These are phyloP conservation scores for Turnera subulata DNA, from an alignment of 345 rosid genomes.

Conservation along the genomic window DNA sequence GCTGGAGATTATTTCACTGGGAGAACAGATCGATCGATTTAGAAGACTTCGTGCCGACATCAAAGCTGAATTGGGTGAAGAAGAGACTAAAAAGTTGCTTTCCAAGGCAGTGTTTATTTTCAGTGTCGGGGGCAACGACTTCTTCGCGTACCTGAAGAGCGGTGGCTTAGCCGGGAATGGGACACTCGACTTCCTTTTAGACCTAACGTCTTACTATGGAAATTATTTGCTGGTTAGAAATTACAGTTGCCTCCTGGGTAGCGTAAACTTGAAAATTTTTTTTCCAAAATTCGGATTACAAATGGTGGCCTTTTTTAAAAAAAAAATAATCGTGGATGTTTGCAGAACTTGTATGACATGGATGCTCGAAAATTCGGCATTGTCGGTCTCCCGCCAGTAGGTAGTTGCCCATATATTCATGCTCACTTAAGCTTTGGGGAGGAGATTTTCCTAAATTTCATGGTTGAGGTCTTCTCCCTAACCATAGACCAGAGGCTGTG, in stretches of 20 bases:
- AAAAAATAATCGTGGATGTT: background rate
- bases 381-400: conserved; percentile 24
- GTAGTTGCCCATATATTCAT: conserved; percentile 38
- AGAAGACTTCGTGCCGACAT: conserved; percentile 13
- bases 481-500: background rate
- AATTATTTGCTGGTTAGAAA: conserved; percentile 5
- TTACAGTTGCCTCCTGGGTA: background rate
- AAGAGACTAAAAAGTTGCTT: conserved; percentile 4
- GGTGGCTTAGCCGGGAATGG: too few relatives aligned
- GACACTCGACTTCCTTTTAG: too few relatives aligned
- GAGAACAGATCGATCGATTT: conserved; percentile 35
- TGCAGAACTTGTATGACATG: conserved; percentile 32
- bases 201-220: background rate
- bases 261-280: background rate
- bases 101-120: conserved; percentile 35
- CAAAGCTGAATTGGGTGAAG: conserved; percentile 8
- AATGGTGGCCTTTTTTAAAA: too few relatives aligned
- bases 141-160: conserved; percentile 7
- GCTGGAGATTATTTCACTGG: conserved; percentile 21
- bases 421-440: too few relatives aligned
- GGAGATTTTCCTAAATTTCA: background rate
- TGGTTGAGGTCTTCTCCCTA: too few relatives aligned
- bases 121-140: conserved; percentile 48
- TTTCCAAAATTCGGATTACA: background rate
- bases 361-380: conserved; percentile 48